These are phyloP conservation scores for Cyamopsis tetragonoloba DNA, from an alignment of 306 rosid genomes.

Conservation along the genomic window DNA sequence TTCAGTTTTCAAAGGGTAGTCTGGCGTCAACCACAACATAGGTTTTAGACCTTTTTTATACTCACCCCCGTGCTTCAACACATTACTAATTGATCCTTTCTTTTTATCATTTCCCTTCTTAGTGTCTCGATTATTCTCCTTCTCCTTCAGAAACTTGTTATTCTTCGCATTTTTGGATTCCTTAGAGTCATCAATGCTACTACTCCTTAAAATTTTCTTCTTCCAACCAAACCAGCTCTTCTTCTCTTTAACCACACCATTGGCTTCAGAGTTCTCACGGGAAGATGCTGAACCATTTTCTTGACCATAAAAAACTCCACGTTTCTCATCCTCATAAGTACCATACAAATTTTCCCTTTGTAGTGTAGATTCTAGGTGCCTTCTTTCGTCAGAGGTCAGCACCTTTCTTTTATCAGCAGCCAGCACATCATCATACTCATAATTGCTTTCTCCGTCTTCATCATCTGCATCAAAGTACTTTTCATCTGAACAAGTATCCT, in stretches of 20 bases:
- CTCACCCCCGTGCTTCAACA: constrained; percentile 84
- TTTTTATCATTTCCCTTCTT: constrained; percentile 93
- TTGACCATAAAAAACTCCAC: constrained; percentile 47
- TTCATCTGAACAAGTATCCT: no score
- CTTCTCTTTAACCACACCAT: constrained; percentile 77
- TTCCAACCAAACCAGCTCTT: constrained; percentile 99
- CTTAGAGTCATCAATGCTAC: constrained; percentile 59
- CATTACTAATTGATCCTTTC: constrained; percentile 60
- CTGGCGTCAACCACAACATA: constrained; percentile 95
- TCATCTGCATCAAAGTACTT: constrained; percentile 90
- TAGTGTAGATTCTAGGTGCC: constrained; percentile 92
- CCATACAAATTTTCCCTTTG: constrained; percentile 77
- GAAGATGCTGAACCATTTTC: constrained; percentile 64
- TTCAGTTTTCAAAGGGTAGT: constrained; percentile 94
- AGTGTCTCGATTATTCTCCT: constrained; percentile 60
- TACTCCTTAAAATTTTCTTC: constrained; percentile 64
- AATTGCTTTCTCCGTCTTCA: constrained; percentile 84
- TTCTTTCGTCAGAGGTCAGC: constrained; percentile 90
- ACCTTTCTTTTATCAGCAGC: constrained; percentile 93
- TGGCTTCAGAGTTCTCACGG: constrained; percentile 63
- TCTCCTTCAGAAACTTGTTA: constrained; percentile 61
- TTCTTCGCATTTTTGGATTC: constrained; percentile 73
- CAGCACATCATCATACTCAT: constrained; percentile 87
- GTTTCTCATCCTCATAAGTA: constrained; percentile 73
- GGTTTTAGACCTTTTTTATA: constrained; percentile 99